phyloP scores from a whole-genome alignment of 257 asterid genomes.

The Osmanthus fragrans region DNA sequence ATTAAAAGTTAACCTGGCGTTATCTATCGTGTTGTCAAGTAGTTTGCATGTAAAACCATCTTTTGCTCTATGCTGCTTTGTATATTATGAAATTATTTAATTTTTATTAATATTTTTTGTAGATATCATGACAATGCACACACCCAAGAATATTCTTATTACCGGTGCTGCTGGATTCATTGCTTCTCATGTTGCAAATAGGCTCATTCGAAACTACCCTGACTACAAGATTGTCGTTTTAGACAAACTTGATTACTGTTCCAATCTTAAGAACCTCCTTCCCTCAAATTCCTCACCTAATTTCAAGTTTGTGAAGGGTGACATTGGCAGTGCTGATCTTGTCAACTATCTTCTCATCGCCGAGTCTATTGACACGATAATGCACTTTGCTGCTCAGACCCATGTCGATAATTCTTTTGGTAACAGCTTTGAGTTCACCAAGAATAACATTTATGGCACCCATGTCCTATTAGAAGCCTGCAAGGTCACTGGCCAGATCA shows the following conservation, averaged over 20 bases:
- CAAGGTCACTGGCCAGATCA: constrained; percentile 28
- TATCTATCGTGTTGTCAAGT: neutral
- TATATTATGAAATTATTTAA: neutral
- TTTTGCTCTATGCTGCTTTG: neutral
- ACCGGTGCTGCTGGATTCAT: constrained; percentile 34
- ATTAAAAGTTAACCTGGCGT: neutral
- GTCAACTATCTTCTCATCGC: constrained; percentile 28
- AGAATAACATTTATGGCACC: constrained; percentile 32
- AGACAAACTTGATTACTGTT: constrained; percentile 32
- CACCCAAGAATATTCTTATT: constrained; percentile 29
- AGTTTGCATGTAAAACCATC: neutral
- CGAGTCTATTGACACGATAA: constrained; percentile 30
- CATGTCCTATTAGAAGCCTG: constrained; percentile 33
- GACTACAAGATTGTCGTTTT: constrained; percentile 31
- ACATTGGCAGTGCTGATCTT: constrained; percentile 31
- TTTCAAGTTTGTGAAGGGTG: constrained; percentile 33
- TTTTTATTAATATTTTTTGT: neutral
- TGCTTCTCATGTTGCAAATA: constrained; percentile 32
- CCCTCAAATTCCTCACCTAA: constrained; percentile 27
- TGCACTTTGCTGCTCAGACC: constrained; percentile 34
- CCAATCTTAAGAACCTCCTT: constrained; percentile 28
- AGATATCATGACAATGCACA: constrained; percentile 18
- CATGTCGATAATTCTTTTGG: constrained; percentile 29
- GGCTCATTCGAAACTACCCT: constrained; percentile 26
- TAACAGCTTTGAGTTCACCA: constrained; percentile 32